Evolutionary conservation across 345 rosid species (phyloP).

Genomic region (Salix caprea): DNA sequence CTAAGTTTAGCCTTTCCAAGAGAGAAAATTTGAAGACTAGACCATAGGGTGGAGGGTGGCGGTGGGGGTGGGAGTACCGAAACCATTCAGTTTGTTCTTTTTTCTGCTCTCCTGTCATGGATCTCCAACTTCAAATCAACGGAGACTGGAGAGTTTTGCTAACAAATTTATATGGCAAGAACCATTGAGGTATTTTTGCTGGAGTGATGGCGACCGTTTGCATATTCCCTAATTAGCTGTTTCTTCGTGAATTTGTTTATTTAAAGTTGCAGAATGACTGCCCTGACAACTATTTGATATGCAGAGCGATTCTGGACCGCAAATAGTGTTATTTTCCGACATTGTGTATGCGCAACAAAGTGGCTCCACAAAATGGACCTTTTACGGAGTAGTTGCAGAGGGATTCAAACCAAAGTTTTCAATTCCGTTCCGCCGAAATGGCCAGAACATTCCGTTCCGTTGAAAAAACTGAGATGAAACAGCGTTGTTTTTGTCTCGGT

Average conservation of each 20-base stretch:
- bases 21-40: not conserved
- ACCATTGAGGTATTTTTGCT: not conserved
- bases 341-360: not conserved
- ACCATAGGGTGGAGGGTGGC: not conserved
- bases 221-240: not conserved
- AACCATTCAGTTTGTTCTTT: not conserved
- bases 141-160: not conserved
- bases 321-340: not conserved
- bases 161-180: not conserved
- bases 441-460: no score
- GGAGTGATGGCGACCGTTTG: not conserved
- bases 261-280: not conserved
- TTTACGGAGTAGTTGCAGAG: not conserved
- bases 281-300: not conserved
- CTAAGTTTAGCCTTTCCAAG: not conserved
- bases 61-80: not conserved
- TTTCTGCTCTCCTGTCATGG: not conserved
- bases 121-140: not conserved
- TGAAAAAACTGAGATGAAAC: no score
- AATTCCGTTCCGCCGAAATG: no score
- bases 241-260: not conserved
- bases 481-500: no score
- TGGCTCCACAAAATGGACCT: not conserved
- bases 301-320: not conserved
- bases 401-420: no score